Evolutionary conservation across 805 yeast species (phyloP), one percentile per base, ranked within the genome.

Genomic region (Lipomyces oligophaga): DNA sequence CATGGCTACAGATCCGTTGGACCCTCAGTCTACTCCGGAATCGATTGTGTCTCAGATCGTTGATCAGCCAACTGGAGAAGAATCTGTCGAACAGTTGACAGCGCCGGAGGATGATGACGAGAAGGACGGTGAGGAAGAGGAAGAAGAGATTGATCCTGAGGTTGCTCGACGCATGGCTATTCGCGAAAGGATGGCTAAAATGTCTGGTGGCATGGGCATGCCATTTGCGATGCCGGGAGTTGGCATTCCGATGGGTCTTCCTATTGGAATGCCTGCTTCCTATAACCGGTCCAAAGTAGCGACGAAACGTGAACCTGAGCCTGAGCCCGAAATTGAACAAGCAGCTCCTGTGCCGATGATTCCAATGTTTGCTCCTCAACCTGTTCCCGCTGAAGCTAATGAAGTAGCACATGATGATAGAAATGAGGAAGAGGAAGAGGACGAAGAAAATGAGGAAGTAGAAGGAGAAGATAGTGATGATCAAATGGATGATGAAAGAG

Each of bases 141-240:
- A 73, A 2, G 79, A 71, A 0, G 85, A 77, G 1, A 83, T 79
- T 43, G 90, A 84, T 42, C 84, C 79, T 34, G 94, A 85, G 61
- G 93, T 84, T 52, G 72, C 81, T 4, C 77, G 83, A 45, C 77
- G 93, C 58, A 76, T 82, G 38, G 85, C 82, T 5, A 71, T 90
- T 43, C 81, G 94, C 18, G 96, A 85, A 54, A 77, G 97, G 51
- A 90, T 90, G 96, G 97, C 98, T n/a, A 85, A 82, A 59, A 75
- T 90, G 16, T 84, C 97, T 0, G 95, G 96, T 18, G 88, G 88
- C 3, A 75, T 83, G 68, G 79, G 80, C 19, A 51, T 58, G 60
- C 85, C 47, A 77, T 84, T 80, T 35, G 62, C 64, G 8, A 15
- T 58, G 36, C 54, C 55, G 19, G 49, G 41, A 11, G 38, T 45